Base-by-base conservation (phyloP, 23 red algal genomes). In the Gracilaria domingensis region DNA sequence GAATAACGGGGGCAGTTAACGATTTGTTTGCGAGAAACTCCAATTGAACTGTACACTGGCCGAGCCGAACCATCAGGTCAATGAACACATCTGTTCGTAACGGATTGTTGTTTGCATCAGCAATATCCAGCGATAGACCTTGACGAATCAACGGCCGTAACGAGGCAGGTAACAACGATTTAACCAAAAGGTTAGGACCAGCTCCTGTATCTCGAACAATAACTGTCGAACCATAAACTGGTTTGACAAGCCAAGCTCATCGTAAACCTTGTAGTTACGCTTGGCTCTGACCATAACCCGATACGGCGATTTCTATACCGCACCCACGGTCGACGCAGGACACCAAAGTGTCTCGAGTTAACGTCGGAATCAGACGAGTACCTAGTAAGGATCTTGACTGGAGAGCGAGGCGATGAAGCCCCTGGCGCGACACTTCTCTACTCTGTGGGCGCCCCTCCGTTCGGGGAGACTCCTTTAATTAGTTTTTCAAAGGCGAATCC, bases 31-130 rank as follows among this genome's bases (percentile, higher is more conserved):
- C n/a, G n/a, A n/a, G n/a, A n/a, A n/a, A n/a, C n/a, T n/a, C n/a
- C n/a, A n/a, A n/a, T n/a, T n/a, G n/a, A n/a, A n/a, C n/a, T n/a
- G n/a, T n/a, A n/a, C n/a, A n/a, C n/a, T n/a, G n/a, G n/a, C n/a
- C n/a, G n/a, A n/a, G n/a, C n/a, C n/a, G n/a, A n/a, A n/a, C n/a
- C n/a, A n/a, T n/a, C n/a, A n/a, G n/a, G n/a, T n/a, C n/a, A 1
- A 85, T n/a, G 2, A 13, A 25, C 8, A 28, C 81, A 36, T 28
- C 60, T 42, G 81, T 85, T 42, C 12, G 14, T 9, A 85, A 65
- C 81, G 59, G 56, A 24, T 47, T 85, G 9, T 85, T 85, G 49
- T 85, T 85, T 0, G 61, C 81, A 49, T 85, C 60, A 38, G 55
- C 29, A 23, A 83, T 83, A 30, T 56, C 23, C 16, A 40, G 12